phyloP scores from a whole-genome alignment of 129 eudicot genomes.

The Chrysanthemum seticuspe region DNA sequence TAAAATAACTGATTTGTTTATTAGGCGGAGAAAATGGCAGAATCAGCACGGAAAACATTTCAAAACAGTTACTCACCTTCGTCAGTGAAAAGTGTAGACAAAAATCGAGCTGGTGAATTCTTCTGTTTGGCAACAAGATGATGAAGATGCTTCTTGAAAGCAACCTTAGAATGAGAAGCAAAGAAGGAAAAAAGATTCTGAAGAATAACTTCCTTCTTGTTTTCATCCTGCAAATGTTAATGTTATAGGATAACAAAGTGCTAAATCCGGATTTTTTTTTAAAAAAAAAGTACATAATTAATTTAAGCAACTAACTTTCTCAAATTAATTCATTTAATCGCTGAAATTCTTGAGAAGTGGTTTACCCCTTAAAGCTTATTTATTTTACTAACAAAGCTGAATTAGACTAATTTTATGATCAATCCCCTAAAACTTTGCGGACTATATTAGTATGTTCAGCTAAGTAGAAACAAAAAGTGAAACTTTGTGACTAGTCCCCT shows the following conservation, averaged over 20 bases:
- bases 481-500: too few species aligned
- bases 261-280: background rate
- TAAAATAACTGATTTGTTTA: background rate
- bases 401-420: too few species aligned
- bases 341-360: too few species aligned
- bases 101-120: conserved; percentile 46
- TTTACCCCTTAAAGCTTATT: too few species aligned
- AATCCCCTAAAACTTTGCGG: too few species aligned
- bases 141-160: conserved; percentile 60
- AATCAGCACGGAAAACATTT: background rate
- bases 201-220: conserved; percentile 37
- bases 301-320: too few species aligned
- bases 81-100: conserved; percentile 57
- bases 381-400: too few species aligned
- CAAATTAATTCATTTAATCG: too few species aligned
- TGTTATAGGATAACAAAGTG: conserved; percentile 7
- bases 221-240: conserved; percentile 52
- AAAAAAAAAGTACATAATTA: background rate
- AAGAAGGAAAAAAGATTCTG: conserved; percentile 64
- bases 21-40: background rate
- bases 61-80: conserved; percentile 37
- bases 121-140: conserved; percentile 53
- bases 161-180: conserved; percentile 51
- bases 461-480: too few species aligned
- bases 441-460: too few species aligned